Evolutionary conservation across 768 basidiomycete species (phyloP).

Genomic region (Polyporus arcularius): DNA sequence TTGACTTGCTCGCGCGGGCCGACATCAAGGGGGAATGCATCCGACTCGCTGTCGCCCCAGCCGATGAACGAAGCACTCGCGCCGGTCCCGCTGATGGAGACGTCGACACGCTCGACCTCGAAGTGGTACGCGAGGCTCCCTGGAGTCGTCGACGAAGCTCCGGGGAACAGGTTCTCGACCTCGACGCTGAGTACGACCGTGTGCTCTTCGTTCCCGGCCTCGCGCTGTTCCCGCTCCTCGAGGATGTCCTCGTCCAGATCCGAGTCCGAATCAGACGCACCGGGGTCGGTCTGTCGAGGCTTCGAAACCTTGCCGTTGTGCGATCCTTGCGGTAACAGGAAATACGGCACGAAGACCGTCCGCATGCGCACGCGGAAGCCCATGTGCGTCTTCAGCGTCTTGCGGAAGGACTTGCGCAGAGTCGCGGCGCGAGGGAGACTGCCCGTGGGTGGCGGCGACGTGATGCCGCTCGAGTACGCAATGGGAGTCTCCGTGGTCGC

Average conservation of each 20-base stretch:
- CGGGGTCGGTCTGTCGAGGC: not conserved
- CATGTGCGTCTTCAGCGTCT: conserved; percentile 74
- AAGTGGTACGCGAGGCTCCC: conserved; percentile 55
- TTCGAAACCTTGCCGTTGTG: conserved; percentile 5
- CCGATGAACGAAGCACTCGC: conserved; percentile 50
- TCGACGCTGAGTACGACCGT: conserved; percentile 92
- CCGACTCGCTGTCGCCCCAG: conserved; percentile 44
- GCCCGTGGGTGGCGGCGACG: not conserved
- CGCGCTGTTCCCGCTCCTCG: conserved; percentile 39
- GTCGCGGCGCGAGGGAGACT: conserved; percentile 44
- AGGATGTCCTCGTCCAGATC: conserved; percentile 52
- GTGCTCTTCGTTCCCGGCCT: conserved; percentile 77
- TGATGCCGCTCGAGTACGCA: conserved; percentile 45
- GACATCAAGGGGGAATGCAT: conserved; percentile 74
- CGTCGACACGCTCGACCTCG: conserved; percentile 72
- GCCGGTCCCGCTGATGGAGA: conserved; percentile 71
- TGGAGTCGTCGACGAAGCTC: conserved; percentile 29
- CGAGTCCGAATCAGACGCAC: conserved; percentile 23
- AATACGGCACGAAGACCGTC: conserved; percentile 88
- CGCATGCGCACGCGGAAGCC: conserved; percentile 92
- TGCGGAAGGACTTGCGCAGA: conserved; percentile 83
- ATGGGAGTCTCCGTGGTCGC: conserved; percentile 47
- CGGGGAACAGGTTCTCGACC: conserved; percentile 65
- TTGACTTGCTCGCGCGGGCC: conserved; percentile 81
- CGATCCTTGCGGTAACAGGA: conserved; percentile 56